A percentile compares a stretch with the other conserved stretches of the same genome.
Conservation (phyloP, 139 green algal species). For the Chlorella sp. region DNA sequence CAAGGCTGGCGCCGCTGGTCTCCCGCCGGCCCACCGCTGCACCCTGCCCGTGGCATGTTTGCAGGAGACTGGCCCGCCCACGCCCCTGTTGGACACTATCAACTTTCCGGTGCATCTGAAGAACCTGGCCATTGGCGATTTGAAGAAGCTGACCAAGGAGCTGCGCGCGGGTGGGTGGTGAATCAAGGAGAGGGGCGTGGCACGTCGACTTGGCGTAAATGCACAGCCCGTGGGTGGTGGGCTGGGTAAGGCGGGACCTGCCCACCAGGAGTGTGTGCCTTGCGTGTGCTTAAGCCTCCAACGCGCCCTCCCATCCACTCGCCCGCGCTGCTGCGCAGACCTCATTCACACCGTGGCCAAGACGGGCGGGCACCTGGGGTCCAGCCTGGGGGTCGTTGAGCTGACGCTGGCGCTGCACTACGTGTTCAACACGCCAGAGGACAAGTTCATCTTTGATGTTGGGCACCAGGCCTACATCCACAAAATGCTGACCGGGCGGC, state of each 20-base stretch:
- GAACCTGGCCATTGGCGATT: conserved; percentile 92
- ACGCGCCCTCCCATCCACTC: not conserved
- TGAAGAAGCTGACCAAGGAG: conserved; percentile 96
- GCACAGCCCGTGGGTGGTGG: too few relatives aligned
- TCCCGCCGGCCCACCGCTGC: not conserved
- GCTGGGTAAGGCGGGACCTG: too few relatives aligned
- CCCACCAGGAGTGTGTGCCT: not conserved
- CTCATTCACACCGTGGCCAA: conserved; percentile 91
- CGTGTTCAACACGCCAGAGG: conserved; percentile 94
- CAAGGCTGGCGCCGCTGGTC: not conserved
- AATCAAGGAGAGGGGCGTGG: too few relatives aligned
- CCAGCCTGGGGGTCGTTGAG: conserved; percentile 95
- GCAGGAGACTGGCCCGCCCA: conserved; percentile 79
- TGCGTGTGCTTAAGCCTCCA: not conserved
- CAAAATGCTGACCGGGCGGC: conserved; percentile 98
- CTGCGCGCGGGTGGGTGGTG: conserved; percentile 65
- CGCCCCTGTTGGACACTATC: conserved; percentile 96
- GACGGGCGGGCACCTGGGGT: conserved; percentile 89
- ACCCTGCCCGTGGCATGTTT: not conserved
- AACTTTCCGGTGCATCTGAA: conserved; percentile 99
- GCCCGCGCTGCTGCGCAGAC: conserved; percentile 57
- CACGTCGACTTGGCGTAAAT: not conserved
- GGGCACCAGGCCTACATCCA: conserved; percentile 97
- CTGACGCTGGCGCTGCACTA: conserved; percentile 98
- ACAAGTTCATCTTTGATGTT: conserved; percentile 96